Base-by-base conservation (phyloP, 148 eudicot species). In the Dysphania ambrosioides region DNA sequence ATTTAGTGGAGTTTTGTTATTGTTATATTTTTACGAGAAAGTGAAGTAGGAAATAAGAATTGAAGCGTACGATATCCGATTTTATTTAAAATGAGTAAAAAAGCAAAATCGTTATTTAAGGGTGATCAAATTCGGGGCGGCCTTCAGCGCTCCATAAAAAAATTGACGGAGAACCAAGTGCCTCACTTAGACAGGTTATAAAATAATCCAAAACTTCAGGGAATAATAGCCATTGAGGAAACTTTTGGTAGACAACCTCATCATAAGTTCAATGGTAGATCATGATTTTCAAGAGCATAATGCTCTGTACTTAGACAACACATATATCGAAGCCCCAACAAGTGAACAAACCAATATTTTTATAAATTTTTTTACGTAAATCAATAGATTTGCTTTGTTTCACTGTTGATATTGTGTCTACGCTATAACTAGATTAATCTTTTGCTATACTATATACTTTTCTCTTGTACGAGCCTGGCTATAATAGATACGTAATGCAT, bases 251-350 rank as follows among this genome's bases (percentile, higher is more conserved):
- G 47, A 77, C 61, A 71, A 62, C 24, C 32, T 32, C 38, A 47
- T 67, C 24, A 67, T 34, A 23, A 62, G 26, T 27, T 11, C 31
- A 68, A 61, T 21, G 24, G 9, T 40, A 11, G 30, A 64, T 49
- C 57, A 70, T 62, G 58, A 63, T 62, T 19, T 70, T 63, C 51
- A 65, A 75, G 75, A 64, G 66, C 21, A 21, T 11, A 75, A 60
- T 80, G 51, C 72, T 36, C 30, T 75, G 82, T 30, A 80, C 58
- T 64, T 80, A 34, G 82, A 75, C 82, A 64, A 2, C 76, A 71
- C 67, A 71, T n/a, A 31, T 64, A 56, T 57, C 72, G 4, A 75
- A 30, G 57, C 32, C 58, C 60, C 78, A 64, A 64, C 68, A 64
- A 64, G 27, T 21, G 11, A 75, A 69, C 75, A 61, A 16, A 13